Base-by-base conservation (phyloP, 148 eudicot genomes). In the Rhododendron vialii region DNA sequence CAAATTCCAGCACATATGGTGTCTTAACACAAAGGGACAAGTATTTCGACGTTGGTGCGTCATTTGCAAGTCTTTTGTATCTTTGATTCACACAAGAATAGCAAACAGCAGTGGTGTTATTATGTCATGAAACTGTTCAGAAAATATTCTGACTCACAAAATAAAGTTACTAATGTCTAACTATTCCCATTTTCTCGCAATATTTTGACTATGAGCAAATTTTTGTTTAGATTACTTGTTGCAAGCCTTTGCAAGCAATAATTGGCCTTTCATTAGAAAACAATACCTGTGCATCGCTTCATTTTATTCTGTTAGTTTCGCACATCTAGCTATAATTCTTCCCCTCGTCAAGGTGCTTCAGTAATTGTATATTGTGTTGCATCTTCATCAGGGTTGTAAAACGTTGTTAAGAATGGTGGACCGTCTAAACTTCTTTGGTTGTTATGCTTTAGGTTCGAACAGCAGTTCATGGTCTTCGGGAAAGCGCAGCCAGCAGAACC, bases 391-490 rank as follows among this genome's bases (percentile, higher is more conserved):
- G 79, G 79, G 47, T 75, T 7, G 4, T 43, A 45, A 67, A 67
- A 83, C 47, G 22, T 69, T 35, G 13, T 69, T 38, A 28, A 26
- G 55, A 35, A 83, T 83, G 36, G 57, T 28, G 63, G 61, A 71
- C 24, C 35, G 30, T 47, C 38, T 45, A 30, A 47, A 48, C 36
- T 48, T 22, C 35, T 33, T 63, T 53, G 30, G 48, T 22, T 4
- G 51, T 76, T 41, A 78, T 83, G 30, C 28, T 82, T 33, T 84
- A 97, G 99, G 99, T 97, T 81, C 93, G 92, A 93, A 87, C 91
- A 22, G 95, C 99, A 45, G 89, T 97, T 79, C 83, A 85, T 89
- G 96, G 92, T 81, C 94, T 97, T 85, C 90, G 96, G 85, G 99
- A 93, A 79, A 92, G 92, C 89, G 93, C 98, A 78, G 91, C 93